Evolutionary conservation across 768 basidiomycete species (phyloP).

Genomic region (Rossbeevera mucosa): DNA sequence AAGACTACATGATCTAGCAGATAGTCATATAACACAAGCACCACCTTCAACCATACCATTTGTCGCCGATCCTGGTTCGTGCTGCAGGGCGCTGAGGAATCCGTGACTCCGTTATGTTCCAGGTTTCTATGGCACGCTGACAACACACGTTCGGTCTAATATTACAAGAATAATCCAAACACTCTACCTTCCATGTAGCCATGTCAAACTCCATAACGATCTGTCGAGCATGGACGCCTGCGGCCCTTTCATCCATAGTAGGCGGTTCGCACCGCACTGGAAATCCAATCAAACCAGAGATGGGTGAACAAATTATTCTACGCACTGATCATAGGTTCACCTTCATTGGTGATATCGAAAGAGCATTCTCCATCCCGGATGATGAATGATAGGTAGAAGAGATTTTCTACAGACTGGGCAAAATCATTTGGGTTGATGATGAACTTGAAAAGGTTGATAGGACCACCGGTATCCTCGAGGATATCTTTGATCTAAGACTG

Average conservation of each 20-base stretch:
- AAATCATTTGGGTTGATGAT: constrained; percentile 88
- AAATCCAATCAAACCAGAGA: neutral
- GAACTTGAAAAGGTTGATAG: constrained; percentile 79
- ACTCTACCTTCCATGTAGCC: constrained; percentile 74
- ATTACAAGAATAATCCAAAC: constrained; percentile 12
- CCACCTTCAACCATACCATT: constrained; percentile 62
- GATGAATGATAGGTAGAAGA: constrained; percentile 92
- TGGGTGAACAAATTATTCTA: constrained; percentile 1
- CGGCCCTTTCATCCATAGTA: constrained; percentile 54
- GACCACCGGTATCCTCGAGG: constrained; percentile 41
- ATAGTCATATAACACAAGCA: neutral
- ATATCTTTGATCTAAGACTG: constrained; percentile 53
- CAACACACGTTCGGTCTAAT: neutral
- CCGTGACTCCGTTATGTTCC: constrained; percentile 67
- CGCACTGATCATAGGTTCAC: constrained; percentile 75
- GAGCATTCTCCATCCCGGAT: constrained; percentile 82
- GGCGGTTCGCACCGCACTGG: constrained; percentile 65
- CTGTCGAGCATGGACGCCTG: constrained; percentile 71
- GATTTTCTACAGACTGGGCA: constrained; percentile 92
- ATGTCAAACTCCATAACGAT: constrained; percentile 90
- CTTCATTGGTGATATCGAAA: constrained; percentile 60
- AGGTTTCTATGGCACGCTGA: constrained; percentile 84
- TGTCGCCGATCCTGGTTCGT: constrained; percentile 50
- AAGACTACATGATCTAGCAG: constrained; percentile 1
- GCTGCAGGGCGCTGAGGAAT: constrained; percentile 73